A percentile compares a stretch with the other conserved stretches of the same genome.
Evolutionary conservation across 208 protist genomes (phyloP).

Genomic region (Lotmaria passim): DNA sequence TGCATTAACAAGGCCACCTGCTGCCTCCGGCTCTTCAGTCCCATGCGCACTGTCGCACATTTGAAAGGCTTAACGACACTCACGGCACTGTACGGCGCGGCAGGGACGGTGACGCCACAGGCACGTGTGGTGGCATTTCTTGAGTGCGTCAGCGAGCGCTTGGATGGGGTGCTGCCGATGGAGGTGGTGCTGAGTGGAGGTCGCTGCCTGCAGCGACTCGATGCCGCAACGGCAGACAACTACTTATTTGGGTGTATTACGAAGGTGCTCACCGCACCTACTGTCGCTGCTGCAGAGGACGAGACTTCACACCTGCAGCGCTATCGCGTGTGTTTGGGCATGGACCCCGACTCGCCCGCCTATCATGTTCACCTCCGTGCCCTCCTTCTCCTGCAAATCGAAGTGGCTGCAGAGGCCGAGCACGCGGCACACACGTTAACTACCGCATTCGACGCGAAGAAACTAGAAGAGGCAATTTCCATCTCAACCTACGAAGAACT

Average conservation of each 20-base stretch:
- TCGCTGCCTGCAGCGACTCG: conserved; percentile 32
- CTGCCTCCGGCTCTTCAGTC: conserved; percentile 77
- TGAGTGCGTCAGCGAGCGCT: conserved; percentile 21
- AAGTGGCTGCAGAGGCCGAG: conserved; percentile 15
- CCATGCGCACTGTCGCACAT: conserved; percentile 25
- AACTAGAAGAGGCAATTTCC: background rate
- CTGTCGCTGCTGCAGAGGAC: background rate
- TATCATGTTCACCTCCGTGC: conserved; percentile 17
- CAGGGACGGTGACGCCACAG: conserved; percentile 14
- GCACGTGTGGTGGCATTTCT: conserved; percentile 53
- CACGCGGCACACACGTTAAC: conserved; percentile 4
- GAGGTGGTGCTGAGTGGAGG: conserved; percentile 38
- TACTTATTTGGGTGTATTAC: conserved; percentile 10
- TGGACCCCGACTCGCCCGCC: background rate
- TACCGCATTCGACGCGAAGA: background rate
- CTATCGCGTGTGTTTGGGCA: background rate
- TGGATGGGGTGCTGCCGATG: conserved; percentile 40
- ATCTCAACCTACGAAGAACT: background rate
- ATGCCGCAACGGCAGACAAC: conserved; percentile 23
- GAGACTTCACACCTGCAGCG: background rate
- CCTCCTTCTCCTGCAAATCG: conserved; percentile 27
- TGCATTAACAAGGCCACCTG: conserved; percentile 35
- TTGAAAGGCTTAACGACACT: conserved; percentile 55
- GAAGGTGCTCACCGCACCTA: background rate
- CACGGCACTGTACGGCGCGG: conserved; percentile 52